Evolutionary conservation across 306 rosid species (phyloP).

Genomic region (Coriaria nepalensis): DNA sequence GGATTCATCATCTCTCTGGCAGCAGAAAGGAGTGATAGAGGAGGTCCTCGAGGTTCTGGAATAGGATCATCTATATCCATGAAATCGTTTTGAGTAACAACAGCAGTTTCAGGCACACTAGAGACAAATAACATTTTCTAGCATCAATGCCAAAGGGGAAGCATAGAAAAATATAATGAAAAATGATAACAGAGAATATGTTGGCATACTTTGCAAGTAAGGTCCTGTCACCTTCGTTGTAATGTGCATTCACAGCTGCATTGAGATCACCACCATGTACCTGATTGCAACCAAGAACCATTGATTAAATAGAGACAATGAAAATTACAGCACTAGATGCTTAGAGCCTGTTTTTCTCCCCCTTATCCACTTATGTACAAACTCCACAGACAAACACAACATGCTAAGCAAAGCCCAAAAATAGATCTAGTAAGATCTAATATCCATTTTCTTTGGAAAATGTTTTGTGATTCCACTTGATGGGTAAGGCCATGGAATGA

Average conservation of each 20-base stretch:
- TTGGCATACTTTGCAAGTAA: slow-evolving; percentile 30
- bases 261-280: slow-evolving; percentile 75
- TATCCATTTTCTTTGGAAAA: background rate
- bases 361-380: background rate
- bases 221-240: slow-evolving; percentile 63
- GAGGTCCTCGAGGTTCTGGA: slow-evolving; percentile 30
- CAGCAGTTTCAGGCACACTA: slow-evolving; percentile 33
- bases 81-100: slow-evolving; percentile 44
- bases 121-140: slow-evolving; percentile 6
- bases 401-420: no score
- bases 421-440: background rate
- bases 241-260: slow-evolving; percentile 76
- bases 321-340: background rate
- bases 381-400: background rate
- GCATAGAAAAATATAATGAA: slow-evolving; percentile 3
- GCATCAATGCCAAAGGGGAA: slow-evolving; percentile 6
- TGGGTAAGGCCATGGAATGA: no score
- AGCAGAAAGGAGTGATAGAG: slow-evolving; percentile 30
- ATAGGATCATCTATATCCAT: slow-evolving; percentile 67
- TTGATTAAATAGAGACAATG: slow-evolving; percentile 1
- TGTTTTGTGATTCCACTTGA: background rate
- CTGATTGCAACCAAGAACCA: slow-evolving; percentile 28
- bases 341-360: background rate
- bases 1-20: slow-evolving; percentile 30
- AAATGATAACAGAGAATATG: background rate